Percentiles rank a stretch among this genome's conserved stretches.
These are phyloP conservation scores for Marsdenia floribunda DNA, from an alignment of 257 asterid genomes.

Conservation along the genomic window DNA sequence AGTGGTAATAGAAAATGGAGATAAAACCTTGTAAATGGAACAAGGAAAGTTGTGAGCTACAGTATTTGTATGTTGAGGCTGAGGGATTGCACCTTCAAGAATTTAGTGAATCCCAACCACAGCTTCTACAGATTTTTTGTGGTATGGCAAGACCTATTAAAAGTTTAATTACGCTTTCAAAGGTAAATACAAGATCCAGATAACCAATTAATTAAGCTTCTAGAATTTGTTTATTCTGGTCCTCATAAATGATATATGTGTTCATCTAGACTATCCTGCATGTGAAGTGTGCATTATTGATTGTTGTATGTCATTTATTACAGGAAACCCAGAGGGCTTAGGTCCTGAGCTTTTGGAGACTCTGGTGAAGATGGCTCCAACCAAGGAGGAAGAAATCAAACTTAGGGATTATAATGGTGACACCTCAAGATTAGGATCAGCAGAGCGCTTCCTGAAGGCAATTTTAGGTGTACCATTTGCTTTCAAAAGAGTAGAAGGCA, in stretches of 20 bases:
- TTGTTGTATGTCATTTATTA: constrained; percentile 10
- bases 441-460: constrained; percentile 85
- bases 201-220: neutral
- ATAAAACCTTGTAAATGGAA: neutral
- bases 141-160: neutral
- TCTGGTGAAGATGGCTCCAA: constrained; percentile 96
- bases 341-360: constrained; percentile 96
- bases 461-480: constrained; percentile 87
- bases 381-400: constrained; percentile 95
- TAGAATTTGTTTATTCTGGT: neutral
- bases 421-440: constrained; percentile 68
- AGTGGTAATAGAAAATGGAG: neutral
- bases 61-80: neutral
- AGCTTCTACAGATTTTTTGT: neutral
- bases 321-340: constrained; percentile 90
- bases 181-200: neutral
- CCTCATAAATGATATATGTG: neutral
- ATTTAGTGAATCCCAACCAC: neutral
- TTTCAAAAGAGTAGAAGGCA: constrained; percentile 84
- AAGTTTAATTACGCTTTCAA: neutral
- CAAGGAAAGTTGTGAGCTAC: neutral
- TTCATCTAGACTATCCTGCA: neutral
- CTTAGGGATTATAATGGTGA: constrained; percentile 70
- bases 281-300: neutral
- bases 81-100: neutral